Percentiles rank a stretch among this genome's conserved stretches.
phyloP scores from a whole-genome alignment of 164 flowering plant species.

The Buxus sempervirens region DNA sequence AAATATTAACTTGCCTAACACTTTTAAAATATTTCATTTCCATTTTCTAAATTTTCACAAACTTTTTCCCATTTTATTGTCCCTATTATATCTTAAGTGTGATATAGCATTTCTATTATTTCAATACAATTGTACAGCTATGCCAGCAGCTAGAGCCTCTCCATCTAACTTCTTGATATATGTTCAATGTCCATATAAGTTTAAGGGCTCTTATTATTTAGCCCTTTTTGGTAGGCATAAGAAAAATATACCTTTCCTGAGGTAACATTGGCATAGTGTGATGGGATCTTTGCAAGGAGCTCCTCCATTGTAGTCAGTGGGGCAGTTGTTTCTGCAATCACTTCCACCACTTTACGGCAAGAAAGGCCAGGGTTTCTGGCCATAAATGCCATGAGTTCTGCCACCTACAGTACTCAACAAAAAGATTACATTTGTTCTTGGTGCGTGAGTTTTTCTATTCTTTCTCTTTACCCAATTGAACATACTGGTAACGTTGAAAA shows the following conservation, averaged over 20 bases:
- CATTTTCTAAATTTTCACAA: too few relatives aligned
- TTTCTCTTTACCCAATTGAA: neutral
- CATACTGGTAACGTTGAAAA: too few relatives aligned
- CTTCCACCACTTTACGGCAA: slow-evolving; percentile 90
- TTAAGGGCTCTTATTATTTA: neutral
- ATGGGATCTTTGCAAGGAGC: slow-evolving; percentile 75
- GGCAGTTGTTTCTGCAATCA: slow-evolving; percentile 90
- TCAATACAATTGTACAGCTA: neutral
- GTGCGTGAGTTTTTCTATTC: neutral
- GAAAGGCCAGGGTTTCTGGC: slow-evolving; percentile 74
- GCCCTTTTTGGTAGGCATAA: neutral
- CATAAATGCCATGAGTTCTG: slow-evolving; percentile 87
- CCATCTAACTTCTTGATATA: neutral
- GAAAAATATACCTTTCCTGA: slow-evolving; percentile 39
- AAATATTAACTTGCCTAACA: neutral
- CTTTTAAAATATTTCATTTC: neutral
- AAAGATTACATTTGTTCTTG: neutral
- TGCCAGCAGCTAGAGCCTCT: neutral
- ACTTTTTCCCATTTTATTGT: neutral
- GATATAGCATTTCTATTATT: neutral
- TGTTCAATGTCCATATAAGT: neutral
- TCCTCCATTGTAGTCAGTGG: slow-evolving; percentile 75
- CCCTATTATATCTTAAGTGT: neutral
- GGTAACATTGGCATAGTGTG: slow-evolving; percentile 39
- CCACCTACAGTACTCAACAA: slow-evolving; percentile 49